Base-by-base conservation (phyloP, 371 early-diverging fungal species). In the Mortierella sp. region DNA sequence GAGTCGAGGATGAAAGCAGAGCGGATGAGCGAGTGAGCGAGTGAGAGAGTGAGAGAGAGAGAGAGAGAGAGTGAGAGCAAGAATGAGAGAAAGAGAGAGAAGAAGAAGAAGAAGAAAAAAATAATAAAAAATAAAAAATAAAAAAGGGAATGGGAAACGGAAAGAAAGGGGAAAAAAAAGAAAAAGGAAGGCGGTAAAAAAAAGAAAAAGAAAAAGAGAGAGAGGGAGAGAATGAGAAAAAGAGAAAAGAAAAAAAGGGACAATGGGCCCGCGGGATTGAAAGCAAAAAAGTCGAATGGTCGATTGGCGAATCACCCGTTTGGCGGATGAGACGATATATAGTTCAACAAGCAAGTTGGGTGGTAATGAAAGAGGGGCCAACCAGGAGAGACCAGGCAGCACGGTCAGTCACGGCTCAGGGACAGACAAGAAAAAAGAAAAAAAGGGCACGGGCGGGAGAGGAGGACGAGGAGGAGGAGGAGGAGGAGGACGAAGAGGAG, bases 181-280 rank as follows among this genome's bases (percentile, higher is more conserved):
- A 44, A 30, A 6, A 16, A 63, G 29, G 62, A 18, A 43, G 55
- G 43, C 19, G 53, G 30, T 28, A 51, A 44, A 5, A 60, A 1
- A 30, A 9, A 21, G 21, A 53, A 19, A 18, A 53, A n/a, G 28
- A 1, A 47, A n/a, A 64, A 16, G 44, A 64, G 30, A 29, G 15
- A 4, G 37, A 52, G 25, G 44, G 43, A 37, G 46, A 15, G 47
- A 19, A 23, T 11, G 47, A 23, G 16, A 14, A 25, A 46, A 47
- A 60, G 23, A 46, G 18, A 46, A 46, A 21, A 57, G 28, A 29
- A 18, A 58, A 59, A 66, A 28, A n/a, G n/a, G n/a, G n/a, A n/a
- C n/a, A n/a, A n/a, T n/a, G 37, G 9, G 37, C 3, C 37, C 37
- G 37, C 37, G 37, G 37, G 37, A 37, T 37, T 3, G 37, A 9